Base-by-base conservation (phyloP, 495 filamentous ascomycete species). In the Tuber aestivum region DNA sequence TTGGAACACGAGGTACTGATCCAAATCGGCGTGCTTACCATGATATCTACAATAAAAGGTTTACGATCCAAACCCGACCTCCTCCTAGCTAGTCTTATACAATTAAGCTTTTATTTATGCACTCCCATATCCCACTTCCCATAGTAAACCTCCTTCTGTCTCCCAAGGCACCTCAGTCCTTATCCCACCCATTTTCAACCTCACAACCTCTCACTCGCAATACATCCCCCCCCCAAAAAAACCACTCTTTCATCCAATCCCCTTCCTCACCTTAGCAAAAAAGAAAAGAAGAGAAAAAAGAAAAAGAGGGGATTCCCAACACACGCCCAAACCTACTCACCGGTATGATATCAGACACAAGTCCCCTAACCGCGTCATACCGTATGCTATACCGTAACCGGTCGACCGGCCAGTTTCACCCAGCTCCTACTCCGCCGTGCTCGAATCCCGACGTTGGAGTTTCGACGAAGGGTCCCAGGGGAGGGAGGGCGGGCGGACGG, bases 291-390 rank as follows among this genome's bases (percentile, higher is more conserved):
- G 44, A n/a, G 44, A 72, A 45, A 69, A 40, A 40, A 21, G 38
- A 41, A 76, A 37, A 73, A 73, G 23, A 69, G 70, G 35, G 42
- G 32, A 44, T 41, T 20, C 40, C n/a, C 23, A 48, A 75, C 65
- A 72, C 75, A 70, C 42, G 44, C 9, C 21, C 48, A 74, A 73
- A 74, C 72, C 65, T 37, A 18, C 40, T 7, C 38, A 40, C 38
- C 38, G 38, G 38, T 42, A 42, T 10, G 38, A 7, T 42, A 42
- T 10, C 48, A 40, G 14, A 50, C 48, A 76, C 61, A 42, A n/a
- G 56, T 50, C 41, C 56, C 38, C 38, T 35, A 48, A 75, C 40
- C 35, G 38, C 18, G 21, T 27, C 41, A 23, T 37, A 56, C 61
- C n/a, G 35, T 27, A 69, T 56, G 40, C 21, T 69, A 48, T 23